Conservation (phyloP, 2,329 filamentous ascomycete genomes). For the Alternaria gansuensis region DNA sequence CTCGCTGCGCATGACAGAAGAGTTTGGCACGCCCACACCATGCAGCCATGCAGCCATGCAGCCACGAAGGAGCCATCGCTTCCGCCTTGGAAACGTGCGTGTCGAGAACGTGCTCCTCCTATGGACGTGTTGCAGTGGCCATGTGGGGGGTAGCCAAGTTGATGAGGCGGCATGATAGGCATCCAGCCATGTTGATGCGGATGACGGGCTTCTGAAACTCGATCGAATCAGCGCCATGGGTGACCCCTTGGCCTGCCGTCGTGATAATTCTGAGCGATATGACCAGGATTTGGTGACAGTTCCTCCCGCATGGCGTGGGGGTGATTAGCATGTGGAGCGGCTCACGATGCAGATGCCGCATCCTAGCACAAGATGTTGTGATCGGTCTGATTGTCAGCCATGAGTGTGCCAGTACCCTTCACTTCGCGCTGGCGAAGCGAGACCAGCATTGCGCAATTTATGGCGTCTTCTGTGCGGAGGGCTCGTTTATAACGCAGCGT, state of each 20-base stretch:
- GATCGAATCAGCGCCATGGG: slow-evolving; percentile 4
- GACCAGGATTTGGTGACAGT: slow-evolving; percentile 10
- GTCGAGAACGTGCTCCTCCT: slow-evolving; percentile 11
- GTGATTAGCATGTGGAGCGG: slow-evolving; percentile 4
- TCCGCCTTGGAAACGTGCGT: slow-evolving; percentile 20
- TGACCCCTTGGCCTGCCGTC: slow-evolving; percentile 5
- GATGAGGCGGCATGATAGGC: slow-evolving; percentile 8
- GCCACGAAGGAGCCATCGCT: slow-evolving; percentile 16
- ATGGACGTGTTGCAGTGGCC: slow-evolving; percentile 6
- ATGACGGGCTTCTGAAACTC: slow-evolving; percentile 13
- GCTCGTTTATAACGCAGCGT: background rate
- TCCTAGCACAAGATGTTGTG: slow-evolving; percentile 11
- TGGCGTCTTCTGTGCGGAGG: slow-evolving; percentile 4
- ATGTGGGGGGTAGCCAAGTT: slow-evolving; percentile 18
- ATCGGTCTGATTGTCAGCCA: background rate
- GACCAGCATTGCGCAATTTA: slow-evolving; percentile 9
- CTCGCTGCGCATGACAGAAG: slow-evolving; percentile 17
- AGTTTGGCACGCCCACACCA: slow-evolving; percentile 20
- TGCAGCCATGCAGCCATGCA: slow-evolving; percentile 17
- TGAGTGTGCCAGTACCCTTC: slow-evolving; percentile 1
- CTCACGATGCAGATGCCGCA: slow-evolving; percentile 3
- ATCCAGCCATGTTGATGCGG: background rate
- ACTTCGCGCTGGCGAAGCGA: background rate
- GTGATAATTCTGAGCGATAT: slow-evolving; percentile 5
- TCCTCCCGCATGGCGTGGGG: slow-evolving; percentile 16